Conservation (phyloP, 768 basidiomycete species). For the Mycena kentingensis region DNA sequence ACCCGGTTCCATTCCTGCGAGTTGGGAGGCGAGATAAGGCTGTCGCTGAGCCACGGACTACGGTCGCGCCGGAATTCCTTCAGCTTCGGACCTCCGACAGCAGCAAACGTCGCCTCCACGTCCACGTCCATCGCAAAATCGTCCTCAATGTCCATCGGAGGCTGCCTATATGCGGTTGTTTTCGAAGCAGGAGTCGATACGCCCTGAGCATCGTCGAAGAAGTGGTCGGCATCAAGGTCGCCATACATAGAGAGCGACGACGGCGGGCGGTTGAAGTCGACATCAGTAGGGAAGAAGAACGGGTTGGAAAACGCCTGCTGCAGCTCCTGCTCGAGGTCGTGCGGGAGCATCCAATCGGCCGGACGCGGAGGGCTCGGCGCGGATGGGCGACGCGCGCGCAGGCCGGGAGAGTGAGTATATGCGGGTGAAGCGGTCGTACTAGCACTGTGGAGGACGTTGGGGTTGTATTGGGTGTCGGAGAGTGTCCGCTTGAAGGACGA, state of each 20-base stretch:
- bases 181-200: slow-evolving; percentile 11
- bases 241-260: slow-evolving; percentile 27
- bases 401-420: slow-evolving; percentile 10
- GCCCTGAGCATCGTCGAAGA: slow-evolving; percentile 21
- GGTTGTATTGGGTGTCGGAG: slow-evolving; percentile 30
- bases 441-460: slow-evolving; percentile 23
- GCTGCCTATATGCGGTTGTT: slow-evolving; percentile 8
- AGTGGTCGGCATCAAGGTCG: slow-evolving; percentile 11
- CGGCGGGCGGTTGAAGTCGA: slow-evolving; percentile 27
- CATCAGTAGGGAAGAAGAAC: slow-evolving; percentile 15
- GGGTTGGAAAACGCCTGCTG: slow-evolving; percentile 13
- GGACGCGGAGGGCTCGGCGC: slow-evolving; percentile 22
- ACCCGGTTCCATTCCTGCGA: slow-evolving; percentile 23
- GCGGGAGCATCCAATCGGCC: slow-evolving; percentile 7
- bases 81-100: slow-evolving; percentile 6
- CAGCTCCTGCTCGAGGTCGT: slow-evolving; percentile 11
- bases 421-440: slow-evolving; percentile 19
- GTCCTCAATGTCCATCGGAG: slow-evolving; percentile 7
- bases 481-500: slow-evolving; percentile 38
- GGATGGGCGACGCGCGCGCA: slow-evolving; percentile 22
- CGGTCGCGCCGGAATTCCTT: slow-evolving; percentile 16
- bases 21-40: slow-evolving; percentile 26
- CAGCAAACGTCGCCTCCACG: neutral
- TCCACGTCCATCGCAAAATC: slow-evolving; percentile 15
- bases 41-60: slow-evolving; percentile 28